Base-by-base conservation (phyloP, 257 asterid genomes). In the Solanum ahanhuiri region DNA sequence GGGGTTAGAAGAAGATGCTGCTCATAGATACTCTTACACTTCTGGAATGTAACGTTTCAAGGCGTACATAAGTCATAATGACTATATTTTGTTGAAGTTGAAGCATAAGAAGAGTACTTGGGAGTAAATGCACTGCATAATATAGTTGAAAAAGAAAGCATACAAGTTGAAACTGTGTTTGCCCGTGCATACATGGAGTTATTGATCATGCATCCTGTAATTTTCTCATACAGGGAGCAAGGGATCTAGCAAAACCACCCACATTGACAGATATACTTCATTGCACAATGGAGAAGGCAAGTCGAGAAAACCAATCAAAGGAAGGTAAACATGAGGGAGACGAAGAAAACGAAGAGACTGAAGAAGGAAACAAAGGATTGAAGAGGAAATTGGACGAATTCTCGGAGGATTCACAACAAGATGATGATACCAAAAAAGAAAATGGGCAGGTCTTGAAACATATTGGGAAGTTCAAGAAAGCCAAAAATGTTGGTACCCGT, bases 361-460 rank as follows among this genome's bases (percentile, higher is more conserved):
- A 77, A 28, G 91, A 85, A 85, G 87, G 85, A 15, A 91, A 92
- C 23, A 90, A 92, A 87, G 95, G 96, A 23, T 83, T 83, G 69
- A 96, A 96, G 92, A 93, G 99, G 91, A 96, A 96, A 88, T 86
- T 92, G 86, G 94, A 91, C 81, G 95, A 91, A 31, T 73, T 79
- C 79, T 88, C 90, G 2, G 94, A 91, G 9, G 91, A 89, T 88
- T 81, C 89, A 43, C 54, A 87, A 20, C 71, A 88, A 64, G 86
- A 48, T 4, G 88, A 86, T 86, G 91, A 87, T 77, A 72, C 87
- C 28, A 86, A 69, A 8, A 85, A 90, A 85, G 90, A 88, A 10
- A 86, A 87, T 79, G 89, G 25, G 85, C 87, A 87, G 70, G 82
- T 75, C 84, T 69, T 89, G 11, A 87, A 91, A 33, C 94, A 92